Percentiles rank a stretch among this genome's conserved stretches.
Conservation (phyloP, 495 filamentous ascomycete species). For the Neurospora sp. region DNA sequence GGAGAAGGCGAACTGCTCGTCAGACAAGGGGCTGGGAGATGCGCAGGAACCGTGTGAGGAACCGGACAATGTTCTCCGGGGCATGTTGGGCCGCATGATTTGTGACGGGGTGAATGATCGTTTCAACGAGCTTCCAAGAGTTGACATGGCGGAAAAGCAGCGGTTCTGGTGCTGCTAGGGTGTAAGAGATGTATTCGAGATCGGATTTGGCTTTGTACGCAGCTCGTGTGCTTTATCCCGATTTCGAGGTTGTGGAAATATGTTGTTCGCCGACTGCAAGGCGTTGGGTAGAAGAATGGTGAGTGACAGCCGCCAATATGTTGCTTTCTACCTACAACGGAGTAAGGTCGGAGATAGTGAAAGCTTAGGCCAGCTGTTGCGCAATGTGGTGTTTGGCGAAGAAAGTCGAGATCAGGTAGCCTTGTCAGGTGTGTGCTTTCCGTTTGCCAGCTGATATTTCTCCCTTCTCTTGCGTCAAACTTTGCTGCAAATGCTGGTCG, state of each 20-base stretch:
- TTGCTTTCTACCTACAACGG: not conserved
- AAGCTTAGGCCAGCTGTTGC: not conserved
- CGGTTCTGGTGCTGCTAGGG: not conserved
- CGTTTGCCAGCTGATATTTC: not conserved
- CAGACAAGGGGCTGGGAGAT: not conserved
- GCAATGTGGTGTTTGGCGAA: not conserved
- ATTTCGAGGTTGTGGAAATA: not conserved
- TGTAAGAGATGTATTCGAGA: not conserved
- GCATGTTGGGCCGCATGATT: constrained; percentile 15
- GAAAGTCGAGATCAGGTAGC: not conserved
- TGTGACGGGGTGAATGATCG: not conserved
- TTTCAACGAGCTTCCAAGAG: not conserved
- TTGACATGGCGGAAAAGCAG: not conserved
- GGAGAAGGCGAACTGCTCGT: constrained; percentile 18
- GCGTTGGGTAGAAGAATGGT: not conserved
- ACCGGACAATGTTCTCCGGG: constrained; percentile 23
- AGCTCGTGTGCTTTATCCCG: not conserved
- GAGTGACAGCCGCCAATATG: not conserved
- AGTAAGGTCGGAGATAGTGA: not conserved
- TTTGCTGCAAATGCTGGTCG: not conserved
- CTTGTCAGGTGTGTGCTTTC: not conserved
- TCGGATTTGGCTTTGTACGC: not conserved
- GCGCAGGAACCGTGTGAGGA: constrained; percentile 17
- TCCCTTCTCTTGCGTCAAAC: not conserved
- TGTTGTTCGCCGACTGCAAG: not conserved